These are phyloP conservation scores for Leccinum incarnatum DNA, from an alignment of 768 basidiomycete genomes.

Conservation along the genomic window DNA sequence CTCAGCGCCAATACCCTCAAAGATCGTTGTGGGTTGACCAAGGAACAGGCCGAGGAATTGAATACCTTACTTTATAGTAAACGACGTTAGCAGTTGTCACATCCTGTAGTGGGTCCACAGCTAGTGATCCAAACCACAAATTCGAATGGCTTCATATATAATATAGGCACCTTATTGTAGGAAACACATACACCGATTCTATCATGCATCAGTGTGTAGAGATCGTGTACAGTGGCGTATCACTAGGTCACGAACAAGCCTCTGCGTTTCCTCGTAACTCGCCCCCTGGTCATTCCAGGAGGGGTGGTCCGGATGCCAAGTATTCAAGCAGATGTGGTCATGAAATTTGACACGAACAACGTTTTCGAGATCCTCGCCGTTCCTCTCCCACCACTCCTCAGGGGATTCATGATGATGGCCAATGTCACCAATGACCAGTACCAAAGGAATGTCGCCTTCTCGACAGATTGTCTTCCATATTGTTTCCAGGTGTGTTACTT, in stretches of 20 bases:
- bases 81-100: background rate
- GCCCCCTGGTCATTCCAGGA: conserved; percentile 19
- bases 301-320: conserved; percentile 13
- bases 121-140: no score
- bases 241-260: conserved; percentile 11
- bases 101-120: no score
- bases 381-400: conserved; percentile 20
- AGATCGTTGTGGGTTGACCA: conserved; percentile 15
- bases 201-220: conserved; percentile 7
- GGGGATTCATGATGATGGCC: conserved; percentile 19
- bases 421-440: conserved; percentile 16
- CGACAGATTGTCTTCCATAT: conserved; percentile 23
- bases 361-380: conserved; percentile 8
- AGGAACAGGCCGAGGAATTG: background rate
- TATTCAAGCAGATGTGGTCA: conserved; percentile 18
- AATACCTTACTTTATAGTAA: conserved; percentile 1
- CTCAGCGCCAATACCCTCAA: conserved; percentile 7
- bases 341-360: conserved; percentile 12
- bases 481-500: conserved; percentile 31
- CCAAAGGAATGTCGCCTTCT: conserved; percentile 9
- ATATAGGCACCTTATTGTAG: background rate
- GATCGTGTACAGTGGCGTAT: conserved; percentile 7
- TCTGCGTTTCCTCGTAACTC: conserved; percentile 19
- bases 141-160: no score
- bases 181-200: background rate